These are phyloP conservation scores for Aquanectria penicillioides DNA, from an alignment of 2,329 filamentous ascomycete genomes.

Conservation along the genomic window DNA sequence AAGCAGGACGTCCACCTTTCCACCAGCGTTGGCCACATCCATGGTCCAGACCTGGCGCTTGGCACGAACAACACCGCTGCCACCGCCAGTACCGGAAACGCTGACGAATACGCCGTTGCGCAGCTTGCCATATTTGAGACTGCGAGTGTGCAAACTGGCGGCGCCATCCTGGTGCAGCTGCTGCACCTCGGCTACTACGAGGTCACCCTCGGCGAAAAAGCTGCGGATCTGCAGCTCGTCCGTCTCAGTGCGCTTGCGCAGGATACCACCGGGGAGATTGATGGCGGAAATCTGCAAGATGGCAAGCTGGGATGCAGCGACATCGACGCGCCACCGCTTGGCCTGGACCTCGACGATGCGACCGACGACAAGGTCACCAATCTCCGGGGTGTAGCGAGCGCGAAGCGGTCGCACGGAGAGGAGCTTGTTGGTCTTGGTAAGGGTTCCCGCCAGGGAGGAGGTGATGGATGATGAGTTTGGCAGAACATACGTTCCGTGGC, in stretches of 20 bases:
- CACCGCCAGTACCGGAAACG: conserved; percentile 84
- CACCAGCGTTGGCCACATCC: conserved; percentile 63
- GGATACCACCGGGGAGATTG: conserved; percentile 92
- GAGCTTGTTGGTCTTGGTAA: conserved; percentile 96
- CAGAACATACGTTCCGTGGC: conserved; percentile 89
- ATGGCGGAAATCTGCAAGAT: conserved; percentile 87
- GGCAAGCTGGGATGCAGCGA: conserved; percentile 87
- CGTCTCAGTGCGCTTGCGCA: conserved; percentile 90
- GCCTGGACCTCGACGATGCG: conserved; percentile 95
- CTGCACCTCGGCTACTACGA: conserved; percentile 96
- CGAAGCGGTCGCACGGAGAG: conserved; percentile 90
- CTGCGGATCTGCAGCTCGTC: conserved; percentile 96
- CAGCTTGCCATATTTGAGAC: conserved; percentile 93
- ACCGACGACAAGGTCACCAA: conserved; percentile 94
- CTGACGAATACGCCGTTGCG: conserved; percentile 90
- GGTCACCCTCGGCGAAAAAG: conserved; percentile 96
- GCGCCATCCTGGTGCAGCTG: conserved; percentile 85
- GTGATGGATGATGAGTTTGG: conserved; percentile 74
- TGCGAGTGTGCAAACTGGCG: conserved; percentile 88
- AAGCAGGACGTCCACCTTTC: conserved; percentile 84
- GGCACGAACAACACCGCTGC: conserved; percentile 84
- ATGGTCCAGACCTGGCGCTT: conserved; percentile 91
- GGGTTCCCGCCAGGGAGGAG: conserved; percentile 88
- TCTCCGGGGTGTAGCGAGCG: conserved; percentile 93
- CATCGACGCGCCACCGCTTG: conserved; percentile 93